Conservation (phyloP, 2,329 filamentous ascomycete genomes). For the Colletotrichum caudatum region DNA sequence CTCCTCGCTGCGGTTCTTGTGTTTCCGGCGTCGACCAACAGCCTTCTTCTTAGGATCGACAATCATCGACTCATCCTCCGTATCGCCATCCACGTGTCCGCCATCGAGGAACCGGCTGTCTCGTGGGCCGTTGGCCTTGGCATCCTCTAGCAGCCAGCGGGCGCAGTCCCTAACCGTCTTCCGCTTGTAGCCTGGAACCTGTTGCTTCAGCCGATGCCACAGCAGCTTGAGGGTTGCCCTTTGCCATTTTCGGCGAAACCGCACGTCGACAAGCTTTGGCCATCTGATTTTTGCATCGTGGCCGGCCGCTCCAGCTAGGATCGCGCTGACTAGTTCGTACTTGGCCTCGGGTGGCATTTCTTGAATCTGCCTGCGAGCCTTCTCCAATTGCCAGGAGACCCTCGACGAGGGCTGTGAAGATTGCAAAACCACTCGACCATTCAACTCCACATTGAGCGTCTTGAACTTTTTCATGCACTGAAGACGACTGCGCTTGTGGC, state of each 20-base stretch:
- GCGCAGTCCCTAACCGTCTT: slow-evolving; percentile 52
- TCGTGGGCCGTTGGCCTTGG: slow-evolving; percentile 44
- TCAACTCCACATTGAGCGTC: slow-evolving; percentile 51
- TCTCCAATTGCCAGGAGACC: slow-evolving; percentile 58
- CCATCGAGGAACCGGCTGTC: slow-evolving; percentile 18
- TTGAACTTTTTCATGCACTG: slow-evolving; percentile 79
- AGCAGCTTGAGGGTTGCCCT: slow-evolving; percentile 53
- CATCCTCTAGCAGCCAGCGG: slow-evolving; percentile 50
- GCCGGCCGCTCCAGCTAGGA: slow-evolving; percentile 55
- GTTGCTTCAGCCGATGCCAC: slow-evolving; percentile 55
- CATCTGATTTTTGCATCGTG: slow-evolving; percentile 64
- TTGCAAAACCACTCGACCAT: slow-evolving; percentile 50
- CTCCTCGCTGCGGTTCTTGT: slow-evolving; percentile 19
- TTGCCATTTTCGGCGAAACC: slow-evolving; percentile 55
- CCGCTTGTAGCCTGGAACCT: slow-evolving; percentile 49
- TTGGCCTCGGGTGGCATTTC: slow-evolving; percentile 60
- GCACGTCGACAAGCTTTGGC: slow-evolving; percentile 57
- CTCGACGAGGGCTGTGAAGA: slow-evolving; percentile 50
- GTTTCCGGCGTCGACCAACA: neutral
- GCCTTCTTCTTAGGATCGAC: slow-evolving; percentile 8
- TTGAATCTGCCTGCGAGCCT: slow-evolving; percentile 56
- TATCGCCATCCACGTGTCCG: slow-evolving; percentile 17
- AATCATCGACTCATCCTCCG: slow-evolving; percentile 15
- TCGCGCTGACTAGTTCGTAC: slow-evolving; percentile 56
- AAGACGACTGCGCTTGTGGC: slow-evolving; percentile 70